Base-by-base conservation (phyloP, 139 green algal genomes). In the Chlamydomonas urium region DNA sequence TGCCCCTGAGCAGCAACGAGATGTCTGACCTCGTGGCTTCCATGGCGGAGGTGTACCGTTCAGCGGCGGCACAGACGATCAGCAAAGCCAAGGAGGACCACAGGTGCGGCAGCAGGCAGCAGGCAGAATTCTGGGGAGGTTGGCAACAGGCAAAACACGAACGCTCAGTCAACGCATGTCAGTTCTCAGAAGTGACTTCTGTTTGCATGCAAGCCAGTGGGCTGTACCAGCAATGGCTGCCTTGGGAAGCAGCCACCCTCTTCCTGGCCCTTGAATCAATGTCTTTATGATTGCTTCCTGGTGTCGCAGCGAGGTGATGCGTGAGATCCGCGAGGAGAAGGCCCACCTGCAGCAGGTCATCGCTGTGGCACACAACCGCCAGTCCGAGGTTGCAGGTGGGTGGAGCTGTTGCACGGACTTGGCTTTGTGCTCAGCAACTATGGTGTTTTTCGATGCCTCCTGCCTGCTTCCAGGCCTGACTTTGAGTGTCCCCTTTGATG, bases 291-390 rank as follows among this genome's bases (percentile, higher is more conserved):
- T n/a, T n/a, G n/a, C n/a, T n/a, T n/a, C n/a, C n/a, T n/a, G n/a
- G n/a, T 63, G 21, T 17, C 21, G 45, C 53, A 63, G 53, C 29
- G 53, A 63, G 53, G 53, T 63, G n/a, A 63, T 63, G 53, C 53
- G 53, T 14, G 53, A 63, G 53, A 63, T 63, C 53, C 24, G 26
- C 17, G 53, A 63, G 53, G 53, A 63, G 53, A 63, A 63, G 53
- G 6, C 21, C 6, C 10, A 14, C 6, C 53, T 63, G n/a, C 21
- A 63, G 17, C 21, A 63, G 26, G 53, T 63, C 53, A 63, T 21
- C 29, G 53, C 53, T 36, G 53, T 21, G 10, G 10, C 53, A 10
- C 53, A 63, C 53, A 63, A 21, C 53, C 10, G 53, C 10, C 53
- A 63, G 53, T 14, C 29, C n/a, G 53, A 63, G 26, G 53, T 63